Conservation (phyloP, 768 basidiomycete species). For the Panus rudis region DNA sequence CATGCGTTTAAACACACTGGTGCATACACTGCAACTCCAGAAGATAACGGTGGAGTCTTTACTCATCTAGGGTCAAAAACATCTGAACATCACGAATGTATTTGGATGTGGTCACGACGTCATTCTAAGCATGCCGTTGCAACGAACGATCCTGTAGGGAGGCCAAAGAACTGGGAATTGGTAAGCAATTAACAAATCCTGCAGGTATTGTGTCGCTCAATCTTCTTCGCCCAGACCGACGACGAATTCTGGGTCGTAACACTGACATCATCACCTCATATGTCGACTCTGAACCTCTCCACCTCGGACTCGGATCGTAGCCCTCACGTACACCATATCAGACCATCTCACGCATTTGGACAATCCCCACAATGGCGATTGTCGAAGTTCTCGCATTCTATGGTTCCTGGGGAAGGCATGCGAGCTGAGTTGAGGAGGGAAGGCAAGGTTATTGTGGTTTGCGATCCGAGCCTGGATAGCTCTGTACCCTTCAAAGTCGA, state of each 20-base stretch:
- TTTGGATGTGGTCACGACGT: conserved; percentile 33
- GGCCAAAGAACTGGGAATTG: conserved; percentile 24
- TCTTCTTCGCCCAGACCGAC: conserved; percentile 20
- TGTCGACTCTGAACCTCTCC: conserved; percentile 22
- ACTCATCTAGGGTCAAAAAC: conserved; percentile 3
- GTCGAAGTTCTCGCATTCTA: conserved; percentile 26
- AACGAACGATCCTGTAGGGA: conserved; percentile 20
- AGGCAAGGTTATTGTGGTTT: conserved; percentile 20
- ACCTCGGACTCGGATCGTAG: conserved; percentile 11
- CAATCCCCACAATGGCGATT: conserved; percentile 19
- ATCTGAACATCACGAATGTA: conserved; percentile 17
- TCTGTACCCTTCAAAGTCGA: conserved; percentile 23
- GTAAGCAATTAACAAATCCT: conserved; percentile 14
- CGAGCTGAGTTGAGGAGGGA: conserved; percentile 23
- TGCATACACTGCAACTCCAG: conserved; percentile 25
- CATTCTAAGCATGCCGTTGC: conserved; percentile 28
- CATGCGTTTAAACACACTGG: conserved; percentile 36
- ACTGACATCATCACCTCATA: conserved; percentile 25
- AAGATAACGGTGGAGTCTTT: neutral
- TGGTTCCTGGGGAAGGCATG: conserved; percentile 22
- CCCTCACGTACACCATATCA: neutral
- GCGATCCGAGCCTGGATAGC: conserved; percentile 16
- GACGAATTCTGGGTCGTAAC: conserved; percentile 36
- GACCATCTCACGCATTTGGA: neutral
- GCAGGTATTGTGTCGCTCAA: neutral